A percentile compares a stretch with the other conserved stretches of the same genome.
These are phyloP conservation scores for Jasminum sambac DNA, from an alignment of 257 asterid species.

Conservation along the genomic window DNA sequence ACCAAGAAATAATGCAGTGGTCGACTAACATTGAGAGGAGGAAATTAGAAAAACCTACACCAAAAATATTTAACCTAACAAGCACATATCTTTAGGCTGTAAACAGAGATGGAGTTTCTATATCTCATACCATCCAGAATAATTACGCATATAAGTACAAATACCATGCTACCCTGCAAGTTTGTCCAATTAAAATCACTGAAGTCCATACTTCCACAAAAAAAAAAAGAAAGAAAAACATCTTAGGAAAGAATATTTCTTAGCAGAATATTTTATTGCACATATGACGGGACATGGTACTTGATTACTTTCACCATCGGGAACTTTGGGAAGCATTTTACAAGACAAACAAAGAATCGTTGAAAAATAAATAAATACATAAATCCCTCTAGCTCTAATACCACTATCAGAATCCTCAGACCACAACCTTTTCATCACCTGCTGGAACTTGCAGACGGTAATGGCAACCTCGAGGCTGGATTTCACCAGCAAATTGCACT, in stretches of 20 bases:
- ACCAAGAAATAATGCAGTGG: background rate
- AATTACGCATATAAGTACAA: constrained; percentile 5
- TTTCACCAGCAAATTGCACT: constrained; percentile 96
- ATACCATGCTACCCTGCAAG: background rate
- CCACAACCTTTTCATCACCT: constrained; percentile 82
- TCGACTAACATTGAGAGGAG: background rate
- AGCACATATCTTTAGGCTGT: background rate
- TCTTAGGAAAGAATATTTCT: background rate
- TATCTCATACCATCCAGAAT: background rate
- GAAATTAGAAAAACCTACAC: background rate
- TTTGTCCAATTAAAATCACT: background rate
- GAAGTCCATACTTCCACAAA: too few relatives aligned
- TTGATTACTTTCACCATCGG: background rate
- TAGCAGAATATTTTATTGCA: constrained; percentile 3
- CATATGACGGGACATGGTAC: background rate
- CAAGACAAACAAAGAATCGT: background rate
- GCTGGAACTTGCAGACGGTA: constrained; percentile 55
- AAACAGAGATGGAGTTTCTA: background rate
- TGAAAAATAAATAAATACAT: background rate
- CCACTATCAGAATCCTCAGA: constrained; percentile 14
- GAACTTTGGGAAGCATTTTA: background rate
- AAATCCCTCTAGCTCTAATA: background rate
- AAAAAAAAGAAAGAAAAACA: too few relatives aligned
- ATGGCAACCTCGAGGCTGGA: constrained; percentile 85
- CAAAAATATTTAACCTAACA: background rate